Conservation (phyloP, 345 rosid species). For the Salix exigua region DNA sequence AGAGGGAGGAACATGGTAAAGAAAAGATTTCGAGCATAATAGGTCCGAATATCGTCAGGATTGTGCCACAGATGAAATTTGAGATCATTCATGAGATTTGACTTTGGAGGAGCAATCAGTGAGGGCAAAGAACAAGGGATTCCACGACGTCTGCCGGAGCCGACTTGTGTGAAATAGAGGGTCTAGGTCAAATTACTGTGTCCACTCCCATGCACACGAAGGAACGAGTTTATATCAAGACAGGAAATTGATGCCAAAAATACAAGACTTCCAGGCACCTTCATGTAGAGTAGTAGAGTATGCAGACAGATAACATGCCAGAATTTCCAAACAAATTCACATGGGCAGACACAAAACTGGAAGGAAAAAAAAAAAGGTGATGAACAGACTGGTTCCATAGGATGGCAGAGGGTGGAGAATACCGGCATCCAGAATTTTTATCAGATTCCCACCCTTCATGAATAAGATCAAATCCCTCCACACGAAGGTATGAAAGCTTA, state of each 20-base stretch:
- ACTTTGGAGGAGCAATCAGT: too few relatives aligned
- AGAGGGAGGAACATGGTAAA: too few relatives aligned
- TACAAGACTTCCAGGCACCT: not conserved
- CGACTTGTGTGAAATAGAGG: too few relatives aligned
- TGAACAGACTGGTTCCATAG: not conserved
- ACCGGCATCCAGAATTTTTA: not conserved
- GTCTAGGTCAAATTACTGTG: too few relatives aligned
- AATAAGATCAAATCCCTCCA: constrained; percentile 10
- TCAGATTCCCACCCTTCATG: not conserved
- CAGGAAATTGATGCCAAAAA: not conserved
- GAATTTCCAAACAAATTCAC: not conserved
- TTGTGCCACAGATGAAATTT: too few relatives aligned
- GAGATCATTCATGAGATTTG: too few relatives aligned
- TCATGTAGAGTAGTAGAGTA: not conserved
- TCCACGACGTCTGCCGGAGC: too few relatives aligned
- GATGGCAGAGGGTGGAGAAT: not conserved
- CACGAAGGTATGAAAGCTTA: constrained; percentile 14
- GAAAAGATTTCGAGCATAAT: too few relatives aligned
- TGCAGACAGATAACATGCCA: not conserved
- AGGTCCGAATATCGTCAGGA: too few relatives aligned
- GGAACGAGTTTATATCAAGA: too few relatives aligned
- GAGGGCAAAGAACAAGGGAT: too few relatives aligned
- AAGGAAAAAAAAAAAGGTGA: not conserved
- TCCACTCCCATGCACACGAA: too few relatives aligned
- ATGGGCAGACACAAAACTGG: constrained; percentile 6